phyloP scores from a whole-genome alignment of 179 eudicot species.

The Silene coronaria region DNA sequence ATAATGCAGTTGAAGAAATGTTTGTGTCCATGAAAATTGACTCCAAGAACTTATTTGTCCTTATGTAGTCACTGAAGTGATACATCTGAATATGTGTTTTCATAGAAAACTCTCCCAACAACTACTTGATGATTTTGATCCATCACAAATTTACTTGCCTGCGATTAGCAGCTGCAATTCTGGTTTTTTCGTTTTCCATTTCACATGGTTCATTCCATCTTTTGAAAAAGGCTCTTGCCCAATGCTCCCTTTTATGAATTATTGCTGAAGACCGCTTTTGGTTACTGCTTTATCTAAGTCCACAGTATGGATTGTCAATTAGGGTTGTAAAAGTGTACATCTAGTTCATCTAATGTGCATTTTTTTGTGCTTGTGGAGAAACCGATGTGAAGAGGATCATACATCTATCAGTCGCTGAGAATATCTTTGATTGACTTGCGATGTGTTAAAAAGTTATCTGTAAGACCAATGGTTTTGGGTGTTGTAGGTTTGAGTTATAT shows the following conservation, averaged over 20 bases:
- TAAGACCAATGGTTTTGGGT: slow-evolving; percentile 5
- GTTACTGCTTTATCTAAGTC: too few species aligned
- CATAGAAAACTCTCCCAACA: neutral
- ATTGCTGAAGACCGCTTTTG: too few species aligned
- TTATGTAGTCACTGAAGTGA: neutral
- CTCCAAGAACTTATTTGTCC: neutral
- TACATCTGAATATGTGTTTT: neutral
- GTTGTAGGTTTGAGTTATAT: neutral
- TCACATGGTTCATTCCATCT: neutral
- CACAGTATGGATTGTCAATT: too few species aligned
- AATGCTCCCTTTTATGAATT: neutral
- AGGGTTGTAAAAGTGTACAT: too few species aligned
- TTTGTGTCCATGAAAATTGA: neutral
- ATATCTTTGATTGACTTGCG: neutral
- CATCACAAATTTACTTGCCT: neutral
- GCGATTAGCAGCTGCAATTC: neutral
- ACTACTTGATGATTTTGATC: neutral
- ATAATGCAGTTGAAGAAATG: neutral
- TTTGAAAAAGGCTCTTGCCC: neutral
- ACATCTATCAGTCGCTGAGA: neutral
- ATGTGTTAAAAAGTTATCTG: neutral
- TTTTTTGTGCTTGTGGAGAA: too few species aligned
- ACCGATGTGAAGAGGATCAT: neutral
- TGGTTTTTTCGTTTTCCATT: neutral
- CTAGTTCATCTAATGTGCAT: too few species aligned